phyloP scores from a whole-genome alignment of 345 rosid species.

The Boechera retrofracta region DNA sequence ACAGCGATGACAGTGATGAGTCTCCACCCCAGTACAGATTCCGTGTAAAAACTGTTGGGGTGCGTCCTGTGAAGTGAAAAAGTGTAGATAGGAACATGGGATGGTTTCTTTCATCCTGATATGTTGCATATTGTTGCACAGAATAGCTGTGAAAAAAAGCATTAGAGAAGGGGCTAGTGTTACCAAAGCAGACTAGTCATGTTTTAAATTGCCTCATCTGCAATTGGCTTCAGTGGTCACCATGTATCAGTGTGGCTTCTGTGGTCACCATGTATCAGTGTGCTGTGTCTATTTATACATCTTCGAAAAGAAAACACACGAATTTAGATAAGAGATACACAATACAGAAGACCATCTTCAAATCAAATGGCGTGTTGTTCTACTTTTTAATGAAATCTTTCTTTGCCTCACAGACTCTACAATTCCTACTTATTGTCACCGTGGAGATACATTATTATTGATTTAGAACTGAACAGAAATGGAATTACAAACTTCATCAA shows the following conservation, averaged over 20 bases:
- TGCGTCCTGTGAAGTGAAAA: slow-evolving; percentile 72
- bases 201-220: slow-evolving; percentile 26
- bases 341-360: slow-evolving; percentile 1
- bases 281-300: slow-evolving; percentile 24
- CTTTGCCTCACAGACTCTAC: not conserved
- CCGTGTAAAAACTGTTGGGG: slow-evolving; percentile 81
- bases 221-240: slow-evolving; percentile 20
- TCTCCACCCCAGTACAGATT: slow-evolving; percentile 76
- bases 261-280: slow-evolving; percentile 3
- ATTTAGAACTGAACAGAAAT: not conserved
- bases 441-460: not conserved
- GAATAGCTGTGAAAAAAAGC: slow-evolving; percentile 9
- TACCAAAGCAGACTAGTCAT: slow-evolving; percentile 20
- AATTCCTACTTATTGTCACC: not conserved
- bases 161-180: not conserved
- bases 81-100: slow-evolving; percentile 22
- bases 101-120: slow-evolving; percentile 33
- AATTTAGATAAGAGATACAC: not conserved
- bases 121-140: slow-evolving; percentile 27
- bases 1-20: slow-evolving; percentile 65
- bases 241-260: not conserved
- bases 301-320: not conserved
- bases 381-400: not conserved
- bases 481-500: not conserved
- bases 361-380: not conserved